Conservation (phyloP, 768 basidiomycete genomes). For the Mycena rebaudengoi region DNA sequence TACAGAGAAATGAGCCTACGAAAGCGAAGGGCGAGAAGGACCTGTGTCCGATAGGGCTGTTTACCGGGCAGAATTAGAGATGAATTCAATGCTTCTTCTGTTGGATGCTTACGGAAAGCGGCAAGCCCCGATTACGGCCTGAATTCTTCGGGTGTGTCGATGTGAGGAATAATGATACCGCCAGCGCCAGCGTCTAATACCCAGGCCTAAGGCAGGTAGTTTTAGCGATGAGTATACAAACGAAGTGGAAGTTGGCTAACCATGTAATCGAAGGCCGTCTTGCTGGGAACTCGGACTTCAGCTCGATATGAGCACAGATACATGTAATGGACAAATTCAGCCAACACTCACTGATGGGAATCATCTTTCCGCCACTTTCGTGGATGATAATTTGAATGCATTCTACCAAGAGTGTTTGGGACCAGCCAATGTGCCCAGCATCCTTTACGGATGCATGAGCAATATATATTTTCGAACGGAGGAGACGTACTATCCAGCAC, state of each 20-base stretch:
- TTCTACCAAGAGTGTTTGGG: constrained; percentile 1
- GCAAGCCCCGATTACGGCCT: constrained; percentile 10
- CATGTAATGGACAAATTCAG: too few relatives aligned
- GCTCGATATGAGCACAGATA: too few relatives aligned
- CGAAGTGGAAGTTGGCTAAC: not conserved
- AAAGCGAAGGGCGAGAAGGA: constrained; percentile 22
- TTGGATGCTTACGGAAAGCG: constrained; percentile 16
- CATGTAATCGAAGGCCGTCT: constrained; percentile 24
- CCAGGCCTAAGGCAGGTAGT: constrained; percentile 15
- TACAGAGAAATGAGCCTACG: not conserved
- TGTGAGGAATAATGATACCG: constrained; percentile 18
- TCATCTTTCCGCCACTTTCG: constrained; percentile 19
- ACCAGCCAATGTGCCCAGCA: constrained; percentile 22
- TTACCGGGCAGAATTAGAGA: not conserved
- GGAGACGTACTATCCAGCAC: constrained; percentile 21
- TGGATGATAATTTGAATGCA: constrained; percentile 24
- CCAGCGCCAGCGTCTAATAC: constrained; percentile 23
- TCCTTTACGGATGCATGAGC: not conserved
- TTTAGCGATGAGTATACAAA: not conserved
- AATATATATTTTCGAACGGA: not conserved
- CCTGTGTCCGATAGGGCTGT: constrained; percentile 17
- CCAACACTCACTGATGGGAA: too few relatives aligned
- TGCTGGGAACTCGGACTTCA: constrained; percentile 17
- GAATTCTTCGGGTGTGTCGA: constrained; percentile 19
- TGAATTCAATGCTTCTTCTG: not conserved